These are phyloP conservation scores for Haplosporangium sp. DNA, from an alignment of 371 early-diverging fungal species.

Conservation along the genomic window DNA sequence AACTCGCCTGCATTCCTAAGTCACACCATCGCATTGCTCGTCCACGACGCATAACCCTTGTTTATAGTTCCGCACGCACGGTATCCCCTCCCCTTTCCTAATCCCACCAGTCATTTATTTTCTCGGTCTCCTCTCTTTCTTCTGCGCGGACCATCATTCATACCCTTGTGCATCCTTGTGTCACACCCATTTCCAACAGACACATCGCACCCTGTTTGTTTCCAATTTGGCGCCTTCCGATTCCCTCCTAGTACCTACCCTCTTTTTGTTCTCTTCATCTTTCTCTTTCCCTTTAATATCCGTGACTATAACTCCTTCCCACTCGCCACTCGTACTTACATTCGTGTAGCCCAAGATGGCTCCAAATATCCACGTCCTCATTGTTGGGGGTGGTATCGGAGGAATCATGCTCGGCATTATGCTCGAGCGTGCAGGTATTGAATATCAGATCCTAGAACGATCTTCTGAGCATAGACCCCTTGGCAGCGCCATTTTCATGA, in stretches of 20 bases:
- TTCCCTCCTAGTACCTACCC: constrained; percentile 6
- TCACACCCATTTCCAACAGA: constrained; percentile 1
- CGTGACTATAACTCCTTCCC: too few species aligned
- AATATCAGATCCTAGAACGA: constrained; percentile 43
- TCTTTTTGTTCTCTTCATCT: not conserved
- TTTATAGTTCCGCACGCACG: too few species aligned
- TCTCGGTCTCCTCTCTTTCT: not conserved
- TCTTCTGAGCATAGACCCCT: constrained; percentile 38
- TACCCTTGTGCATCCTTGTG: constrained; percentile 6
- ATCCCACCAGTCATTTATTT: not conserved
- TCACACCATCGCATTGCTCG: too few species aligned
- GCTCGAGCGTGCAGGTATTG: constrained; percentile 44
- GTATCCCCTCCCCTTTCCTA: too few species aligned
- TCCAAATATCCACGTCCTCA: constrained; percentile 29
- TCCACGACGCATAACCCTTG: not conserved
- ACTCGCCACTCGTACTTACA: not conserved
- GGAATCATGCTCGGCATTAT: constrained; percentile 48
- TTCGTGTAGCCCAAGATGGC: not conserved
- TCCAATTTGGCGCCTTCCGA: constrained; percentile 7
- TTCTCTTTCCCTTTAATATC: not conserved
- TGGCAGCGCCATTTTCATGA: constrained; percentile 44
- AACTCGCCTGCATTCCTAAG: too few species aligned
- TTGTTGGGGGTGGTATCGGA: constrained; percentile 48
- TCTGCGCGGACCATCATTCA: not conserved
- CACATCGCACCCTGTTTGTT: not conserved